Evolutionary conservation across 1,284 basidiomycete species (phyloP).

Genomic region (Ustilago lituana): DNA sequence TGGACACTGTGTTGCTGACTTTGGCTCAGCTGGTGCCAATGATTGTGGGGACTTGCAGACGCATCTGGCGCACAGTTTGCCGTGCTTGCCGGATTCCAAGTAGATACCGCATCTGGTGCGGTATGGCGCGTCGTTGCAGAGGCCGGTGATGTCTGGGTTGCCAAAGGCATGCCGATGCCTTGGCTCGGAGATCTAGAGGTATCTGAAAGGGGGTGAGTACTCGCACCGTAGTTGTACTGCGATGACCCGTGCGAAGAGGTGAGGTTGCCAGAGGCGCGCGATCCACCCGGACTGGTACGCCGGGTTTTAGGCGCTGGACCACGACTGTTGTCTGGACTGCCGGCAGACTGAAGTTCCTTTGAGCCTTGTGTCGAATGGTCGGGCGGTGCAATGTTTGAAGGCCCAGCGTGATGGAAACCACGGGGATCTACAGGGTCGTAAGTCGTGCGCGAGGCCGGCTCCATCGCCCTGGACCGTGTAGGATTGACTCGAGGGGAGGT

Average conservation of each 20-base stretch:
- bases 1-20: neutral
- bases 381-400: neutral
- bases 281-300: conserved; percentile 47
- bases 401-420: conserved; percentile 13
- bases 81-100: too few species aligned
- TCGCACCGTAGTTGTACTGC: conserved; percentile 1
- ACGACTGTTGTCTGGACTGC: conserved; percentile 35
- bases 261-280: conserved; percentile 33
- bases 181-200: conserved; percentile 4
- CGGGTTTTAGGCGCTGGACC: conserved; percentile 36
- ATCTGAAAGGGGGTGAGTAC: conserved; percentile 1
- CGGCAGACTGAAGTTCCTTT: conserved; percentile 5
- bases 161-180: neutral
- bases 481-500: conserved; percentile 8
- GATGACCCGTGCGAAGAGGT: conserved; percentile 2
- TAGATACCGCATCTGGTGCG: neutral
- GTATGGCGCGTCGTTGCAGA: neutral
- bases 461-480: conserved; percentile 13
- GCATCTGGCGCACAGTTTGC: neutral
- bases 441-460: conserved; percentile 8
- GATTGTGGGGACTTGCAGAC: neutral
- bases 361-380: conserved; percentile 5
- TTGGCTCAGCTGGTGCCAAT: neutral
- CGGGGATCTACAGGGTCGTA: conserved; percentile 8
- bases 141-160: conserved; percentile 1